These are phyloP conservation scores for Teratosphaeriaceae sp. DNA, from an alignment of 2,329 filamentous ascomycete genomes.

Conservation along the genomic window DNA sequence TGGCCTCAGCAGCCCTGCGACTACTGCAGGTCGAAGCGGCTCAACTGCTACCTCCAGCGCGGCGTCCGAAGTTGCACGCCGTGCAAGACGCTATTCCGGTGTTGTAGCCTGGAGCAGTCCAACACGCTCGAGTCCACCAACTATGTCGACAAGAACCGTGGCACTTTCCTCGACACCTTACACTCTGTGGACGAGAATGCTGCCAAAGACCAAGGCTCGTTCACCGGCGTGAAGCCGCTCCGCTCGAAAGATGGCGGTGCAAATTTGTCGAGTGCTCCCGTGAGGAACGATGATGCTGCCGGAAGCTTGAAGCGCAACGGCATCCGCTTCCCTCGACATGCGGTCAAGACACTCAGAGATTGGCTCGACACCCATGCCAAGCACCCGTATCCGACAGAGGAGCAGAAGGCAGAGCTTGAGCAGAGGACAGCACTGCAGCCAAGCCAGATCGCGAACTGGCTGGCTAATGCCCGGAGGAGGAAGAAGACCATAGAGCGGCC, in stretches of 20 bases:
- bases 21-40: slow-evolving; percentile 38
- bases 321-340: slow-evolving; percentile 71
- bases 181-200: slow-evolving; percentile 39
- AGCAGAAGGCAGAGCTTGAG: slow-evolving; percentile 76
- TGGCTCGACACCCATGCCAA: slow-evolving; percentile 76
- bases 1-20: slow-evolving; percentile 41
- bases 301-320: slow-evolving; percentile 43
- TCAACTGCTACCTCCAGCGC: slow-evolving; percentile 40
- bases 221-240: slow-evolving; percentile 28
- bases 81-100: slow-evolving; percentile 42
- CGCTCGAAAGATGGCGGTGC: slow-evolving; percentile 16
- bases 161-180: slow-evolving; percentile 41
- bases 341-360: slow-evolving; percentile 71
- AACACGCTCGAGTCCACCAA: slow-evolving; percentile 22
- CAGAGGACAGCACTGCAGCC: slow-evolving; percentile 72
- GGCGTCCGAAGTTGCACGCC: slow-evolving; percentile 39
- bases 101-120: slow-evolving; percentile 40
- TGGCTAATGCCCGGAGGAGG: slow-evolving; percentile 32
- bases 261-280: slow-evolving; percentile 12
- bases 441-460: slow-evolving; percentile 82
- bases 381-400: slow-evolving; percentile 82
- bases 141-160: slow-evolving; percentile 17
- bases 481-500: slow-evolving; percentile 58
- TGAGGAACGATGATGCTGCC: slow-evolving; percentile 25
- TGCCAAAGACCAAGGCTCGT: slow-evolving; percentile 25